Base-by-base conservation (phyloP, 2,329 filamentous ascomycete species). In the Phaeophleospora eucalypticola region DNA sequence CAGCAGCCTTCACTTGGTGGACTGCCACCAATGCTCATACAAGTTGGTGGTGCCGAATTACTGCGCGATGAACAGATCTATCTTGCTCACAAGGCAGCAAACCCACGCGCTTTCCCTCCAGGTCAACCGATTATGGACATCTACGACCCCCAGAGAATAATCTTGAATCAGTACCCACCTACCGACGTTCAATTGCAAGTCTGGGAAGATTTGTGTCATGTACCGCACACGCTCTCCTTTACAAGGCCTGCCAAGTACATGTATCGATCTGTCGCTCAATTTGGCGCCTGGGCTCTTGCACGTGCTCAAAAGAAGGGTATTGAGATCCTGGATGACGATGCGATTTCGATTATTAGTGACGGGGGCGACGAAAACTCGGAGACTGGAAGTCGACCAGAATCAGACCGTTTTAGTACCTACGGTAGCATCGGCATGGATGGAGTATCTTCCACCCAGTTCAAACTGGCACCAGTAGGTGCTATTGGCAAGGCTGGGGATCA, bases 201-300 rank as follows among this genome's bases (percentile, higher is more conserved):
- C 1, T 97, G 91, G 90, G 91, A 97, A 48, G 87, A 95, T 59
- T 73, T 97, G 2, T 97, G 93, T 60, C 91, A 97, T 63, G 90
- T 95, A 4, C 84, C 86, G 0, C 88, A 91, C 1, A 96, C 90
- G 0, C 76, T 97, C n/a, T 95, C 88, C 59, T 97, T 95, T 65
- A 97, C 91, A 0, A 80, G 84, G n/a, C 93, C 93, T 0, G 93
- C 91, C 37, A 97, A 97, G 66, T 87, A 86, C 69, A 96, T 97
- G 89, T 97, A 89, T 65, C 81, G 91, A 39, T 87, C 88, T 1
- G 82, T 96, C 43, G 87, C 93, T 0, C 91, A 96, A 58, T 97
- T 98, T 61, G 86, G 89, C 2, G 89, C 90, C 0, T 97, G 90
- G 90, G 86, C 86, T 0, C 75, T 96, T 17, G 88, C 90, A 1